Base-by-base conservation (phyloP, 2,329 filamentous ascomycete species). In the Penicillium brevicompactum region DNA sequence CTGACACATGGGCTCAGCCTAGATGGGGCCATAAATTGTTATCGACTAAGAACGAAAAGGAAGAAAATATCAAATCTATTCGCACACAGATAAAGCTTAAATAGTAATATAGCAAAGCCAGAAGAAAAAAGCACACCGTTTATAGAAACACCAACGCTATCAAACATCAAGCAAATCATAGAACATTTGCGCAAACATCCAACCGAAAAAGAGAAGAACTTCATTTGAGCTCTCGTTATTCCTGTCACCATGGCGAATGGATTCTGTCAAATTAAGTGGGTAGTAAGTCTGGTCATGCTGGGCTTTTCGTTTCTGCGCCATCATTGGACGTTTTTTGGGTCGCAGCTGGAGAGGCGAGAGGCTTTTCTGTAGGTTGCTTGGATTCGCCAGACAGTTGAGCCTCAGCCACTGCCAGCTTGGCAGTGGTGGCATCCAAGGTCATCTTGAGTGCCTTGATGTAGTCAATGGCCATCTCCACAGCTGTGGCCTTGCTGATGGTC, bases 401-500 rank as follows among this genome's bases (percentile, higher is more conserved):
- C 69, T 90, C 89, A 14, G 88, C 84, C 53, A 82, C 81, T 22
- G 82, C 82, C 13, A 92, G 84, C 63, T 85, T 79, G 57, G 76
- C 78, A 49, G 86, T 87, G 21, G 87, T 86, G 32, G 85, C 83
- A 2, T 81, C 83, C 14, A 91, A 78, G 69, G 95, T 89, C 64
- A 84, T 79, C 74, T 95, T 87, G 58, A 99, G 76, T 57, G 87
- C 83, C 74, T 91, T 93, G 76, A 99, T 97, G 70, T 97, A 97
- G 54, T 92, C 88, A 66, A 97, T 97, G 1, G 94, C 94, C 76
- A 90, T 87, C 75, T 99, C 94, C n/a, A 99, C 94, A 1, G 95
- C 97, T 64, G 90, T 96, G 1, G 94, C 94, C 73, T 97, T 99
- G 76, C 92, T 97, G 67, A 88, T 92, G 31, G 89, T 86, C 49